These are phyloP conservation scores for Suillus lakei DNA, from an alignment of 768 basidiomycete genomes.

Conservation along the genomic window DNA sequence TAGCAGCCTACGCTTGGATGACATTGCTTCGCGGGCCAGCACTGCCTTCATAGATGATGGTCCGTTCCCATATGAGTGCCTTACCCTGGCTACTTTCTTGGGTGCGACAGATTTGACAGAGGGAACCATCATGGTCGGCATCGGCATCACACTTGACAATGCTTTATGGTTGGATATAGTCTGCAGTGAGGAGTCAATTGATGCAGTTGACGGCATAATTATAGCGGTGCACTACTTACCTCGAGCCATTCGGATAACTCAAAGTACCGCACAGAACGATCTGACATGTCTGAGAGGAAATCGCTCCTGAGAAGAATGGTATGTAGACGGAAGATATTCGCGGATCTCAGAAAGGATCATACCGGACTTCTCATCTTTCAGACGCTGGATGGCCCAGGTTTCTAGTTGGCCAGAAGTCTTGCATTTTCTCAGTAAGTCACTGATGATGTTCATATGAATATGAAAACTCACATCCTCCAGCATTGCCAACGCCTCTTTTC, in stretches of 20 bases:
- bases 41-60: slow-evolving; percentile 88
- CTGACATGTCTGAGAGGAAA: slow-evolving; percentile 93
- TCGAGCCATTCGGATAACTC: slow-evolving; percentile 92
- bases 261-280: slow-evolving; percentile 81
- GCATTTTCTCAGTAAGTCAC: slow-evolving; percentile 10
- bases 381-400: slow-evolving; percentile 70
- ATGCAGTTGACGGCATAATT: not conserved
- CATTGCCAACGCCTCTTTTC: slow-evolving; percentile 86
- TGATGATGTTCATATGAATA: not conserved
- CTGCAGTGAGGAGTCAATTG: slow-evolving; percentile 43
- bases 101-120: slow-evolving; percentile 68
- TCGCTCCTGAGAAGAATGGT: slow-evolving; percentile 88
- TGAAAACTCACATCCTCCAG: slow-evolving; percentile 75
- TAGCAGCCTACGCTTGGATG: slow-evolving; percentile 90
- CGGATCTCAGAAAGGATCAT: slow-evolving; percentile 71
- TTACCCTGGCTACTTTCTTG: slow-evolving; percentile 51
- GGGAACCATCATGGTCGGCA: slow-evolving; percentile 88
- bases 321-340: slow-evolving; percentile 83
- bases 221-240: slow-evolving; percentile 64
- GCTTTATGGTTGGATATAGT: slow-evolving; percentile 93
- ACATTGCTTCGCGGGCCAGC: slow-evolving; percentile 91
- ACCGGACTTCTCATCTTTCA: slow-evolving; percentile 76
- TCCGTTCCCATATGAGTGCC: slow-evolving; percentile 72
- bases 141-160: slow-evolving; percentile 92
- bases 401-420: slow-evolving; percentile 82